phyloP scores from a whole-genome alignment of 2,329 filamentous ascomycete species.

The Hypoxylon sp. region DNA sequence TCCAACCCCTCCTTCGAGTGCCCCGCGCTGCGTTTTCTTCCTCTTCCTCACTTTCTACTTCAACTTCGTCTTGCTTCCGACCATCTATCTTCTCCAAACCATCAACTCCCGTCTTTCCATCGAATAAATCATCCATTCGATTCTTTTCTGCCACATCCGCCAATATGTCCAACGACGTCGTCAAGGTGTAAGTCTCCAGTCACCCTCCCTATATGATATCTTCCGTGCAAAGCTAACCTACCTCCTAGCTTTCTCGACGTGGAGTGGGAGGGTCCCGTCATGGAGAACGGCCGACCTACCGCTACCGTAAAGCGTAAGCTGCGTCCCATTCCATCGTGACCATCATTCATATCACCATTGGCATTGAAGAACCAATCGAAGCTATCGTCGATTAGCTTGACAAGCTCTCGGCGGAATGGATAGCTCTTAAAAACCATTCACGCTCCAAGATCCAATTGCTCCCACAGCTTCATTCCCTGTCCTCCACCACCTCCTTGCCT shows the following conservation, averaged over 20 bases:
- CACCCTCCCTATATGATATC: constrained; percentile 13
- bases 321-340: neutral
- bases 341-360: neutral
- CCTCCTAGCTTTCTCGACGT: constrained; percentile 69
- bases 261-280: constrained; percentile 76
- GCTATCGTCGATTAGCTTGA: neutral
- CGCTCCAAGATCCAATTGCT: constrained; percentile 9
- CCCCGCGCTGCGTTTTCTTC: constrained; percentile 45
- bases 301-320: constrained; percentile 69
- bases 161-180: constrained; percentile 72
- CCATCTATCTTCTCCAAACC: constrained; percentile 50
- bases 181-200: constrained; percentile 70
- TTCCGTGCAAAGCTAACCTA: constrained; percentile 16
- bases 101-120: constrained; percentile 53
- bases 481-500: neutral
- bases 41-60: constrained; percentile 51
- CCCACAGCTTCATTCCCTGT: neutral
- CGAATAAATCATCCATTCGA: constrained; percentile 49
- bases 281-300: constrained; percentile 71
- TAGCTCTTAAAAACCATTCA: neutral
- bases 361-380: neutral
- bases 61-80: constrained; percentile 48
- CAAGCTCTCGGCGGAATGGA: neutral
- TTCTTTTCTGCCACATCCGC: constrained; percentile 70
- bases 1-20: constrained; percentile 43